Conservation (phyloP, 768 basidiomycete genomes). For the Kwoniella sp. region DNA sequence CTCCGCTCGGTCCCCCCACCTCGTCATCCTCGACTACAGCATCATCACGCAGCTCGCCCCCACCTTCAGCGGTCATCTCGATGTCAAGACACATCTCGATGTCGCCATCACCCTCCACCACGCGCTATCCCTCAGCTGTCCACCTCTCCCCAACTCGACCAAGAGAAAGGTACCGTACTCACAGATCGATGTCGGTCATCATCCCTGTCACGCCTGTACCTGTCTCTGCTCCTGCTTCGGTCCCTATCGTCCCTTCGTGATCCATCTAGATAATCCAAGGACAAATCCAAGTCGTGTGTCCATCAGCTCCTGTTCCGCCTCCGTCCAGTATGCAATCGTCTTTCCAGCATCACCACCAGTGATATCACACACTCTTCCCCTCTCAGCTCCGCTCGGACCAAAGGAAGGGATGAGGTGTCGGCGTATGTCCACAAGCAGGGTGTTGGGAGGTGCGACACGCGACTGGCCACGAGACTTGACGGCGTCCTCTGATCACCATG, state of each 20-base stretch:
- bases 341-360: too few species aligned
- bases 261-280: constrained; percentile 9
- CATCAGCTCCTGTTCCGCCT: constrained; percentile 5
- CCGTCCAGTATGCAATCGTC: too few species aligned
- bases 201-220: constrained; percentile 44
- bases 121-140: constrained; percentile 7
- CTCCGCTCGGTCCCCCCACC: constrained; percentile 1
- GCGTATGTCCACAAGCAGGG: too few species aligned
- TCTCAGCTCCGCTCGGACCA: too few species aligned
- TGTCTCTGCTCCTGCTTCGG: constrained; percentile 35
- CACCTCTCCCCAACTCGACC: constrained; percentile 1
- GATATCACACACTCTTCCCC: too few species aligned
- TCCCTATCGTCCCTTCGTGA: constrained; percentile 30
- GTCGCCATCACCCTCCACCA: background rate
- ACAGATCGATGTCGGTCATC: constrained; percentile 54
- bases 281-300: background rate
- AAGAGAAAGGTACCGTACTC: constrained; percentile 53
- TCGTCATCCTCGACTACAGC: background rate
- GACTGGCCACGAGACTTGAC: background rate
- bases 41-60: background rate
- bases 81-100: background rate
- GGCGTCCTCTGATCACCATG: background rate
- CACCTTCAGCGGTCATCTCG: background rate
- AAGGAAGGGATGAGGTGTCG: too few species aligned
- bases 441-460: too few species aligned